Percentiles rank a stretch among this genome's conserved stretches.
These are phyloP conservation scores for Coccinonectria pachysandricola DNA, from an alignment of 2,329 filamentous ascomycete genomes.

Conservation along the genomic window DNA sequence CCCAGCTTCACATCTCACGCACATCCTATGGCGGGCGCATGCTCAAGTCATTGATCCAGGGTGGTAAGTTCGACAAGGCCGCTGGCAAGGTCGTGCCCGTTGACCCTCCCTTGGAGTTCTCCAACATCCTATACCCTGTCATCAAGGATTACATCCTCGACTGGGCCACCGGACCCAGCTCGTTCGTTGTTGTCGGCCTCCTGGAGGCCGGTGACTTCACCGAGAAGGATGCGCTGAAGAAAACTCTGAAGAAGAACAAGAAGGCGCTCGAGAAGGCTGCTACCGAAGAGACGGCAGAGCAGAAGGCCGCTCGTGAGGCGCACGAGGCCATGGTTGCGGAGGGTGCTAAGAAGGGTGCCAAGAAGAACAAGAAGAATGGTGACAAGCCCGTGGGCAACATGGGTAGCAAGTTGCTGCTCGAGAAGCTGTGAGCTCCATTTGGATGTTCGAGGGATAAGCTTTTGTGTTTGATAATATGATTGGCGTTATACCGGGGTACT, in stretches of 20 bases:
- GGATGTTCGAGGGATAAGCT: too few relatives aligned
- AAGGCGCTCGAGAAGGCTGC: constrained; percentile 60
- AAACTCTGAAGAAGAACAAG: constrained; percentile 62
- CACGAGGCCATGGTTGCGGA: constrained; percentile 29
- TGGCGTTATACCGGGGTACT: too few relatives aligned
- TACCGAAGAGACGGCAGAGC: constrained; percentile 43
- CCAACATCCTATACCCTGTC: constrained; percentile 67
- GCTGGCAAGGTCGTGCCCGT: constrained; percentile 60
- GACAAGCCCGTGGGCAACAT: constrained; percentile 46
- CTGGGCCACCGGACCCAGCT: constrained; percentile 81
- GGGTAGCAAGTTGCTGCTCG: constrained; percentile 50
- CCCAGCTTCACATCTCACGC: constrained; percentile 46
- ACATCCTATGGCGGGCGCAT: constrained; percentile 62
- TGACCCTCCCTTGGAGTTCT: constrained; percentile 71
- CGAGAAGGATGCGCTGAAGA: constrained; percentile 54
- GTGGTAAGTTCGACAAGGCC: constrained; percentile 72
- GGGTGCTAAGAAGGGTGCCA: constrained; percentile 24
- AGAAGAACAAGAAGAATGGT: constrained; percentile 32
- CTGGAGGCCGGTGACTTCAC: constrained; percentile 65
- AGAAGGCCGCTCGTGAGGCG: constrained; percentile 40
- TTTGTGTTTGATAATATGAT: too few relatives aligned
- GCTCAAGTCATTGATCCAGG: constrained; percentile 84
- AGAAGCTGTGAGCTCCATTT: constrained; percentile 48
- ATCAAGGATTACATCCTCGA: constrained; percentile 65
- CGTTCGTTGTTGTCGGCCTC: constrained; percentile 76